Evolutionary conservation across 352 stramenopile genomes (phyloP).

Genomic region (Phytopythium sindhum): DNA sequence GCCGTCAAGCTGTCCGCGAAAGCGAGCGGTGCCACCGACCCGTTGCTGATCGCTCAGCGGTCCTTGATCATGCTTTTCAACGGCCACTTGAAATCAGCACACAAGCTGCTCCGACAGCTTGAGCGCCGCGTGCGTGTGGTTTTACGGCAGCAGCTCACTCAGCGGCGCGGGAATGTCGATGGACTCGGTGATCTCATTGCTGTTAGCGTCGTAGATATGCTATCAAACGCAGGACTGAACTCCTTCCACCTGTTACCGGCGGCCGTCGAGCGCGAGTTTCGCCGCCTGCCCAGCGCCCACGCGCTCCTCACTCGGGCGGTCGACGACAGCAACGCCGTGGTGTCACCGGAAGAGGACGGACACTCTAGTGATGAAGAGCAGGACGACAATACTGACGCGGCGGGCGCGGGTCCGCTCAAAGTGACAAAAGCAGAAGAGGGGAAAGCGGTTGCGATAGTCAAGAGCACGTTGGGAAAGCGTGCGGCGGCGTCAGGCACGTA

Average conservation of each 20-base stretch:
- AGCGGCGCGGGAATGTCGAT: background rate
- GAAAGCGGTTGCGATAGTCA: conserved; percentile 34
- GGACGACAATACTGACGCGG: conserved; percentile 13
- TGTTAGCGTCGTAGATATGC: conserved; percentile 40
- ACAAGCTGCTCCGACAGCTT: conserved; percentile 44
- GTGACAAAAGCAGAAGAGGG: conserved; percentile 30
- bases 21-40: conserved; percentile 13
- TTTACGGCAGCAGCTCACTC: background rate
- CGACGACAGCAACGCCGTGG: background rate
- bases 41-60: conserved; percentile 38
- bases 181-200: conserved; percentile 1
- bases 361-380: conserved; percentile 9
- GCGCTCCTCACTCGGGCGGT: background rate
- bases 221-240: conserved; percentile 41
- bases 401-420: background rate
- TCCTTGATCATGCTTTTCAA: conserved; percentile 55
- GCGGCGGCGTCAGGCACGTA: background rate
- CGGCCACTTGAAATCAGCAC: conserved; percentile 43
- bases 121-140: conserved; percentile 10
- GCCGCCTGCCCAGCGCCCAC: conserved; percentile 7
- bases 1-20: conserved; percentile 24
- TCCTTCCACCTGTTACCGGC: conserved; percentile 35
- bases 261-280: conserved; percentile 23
- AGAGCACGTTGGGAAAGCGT: conserved; percentile 40
- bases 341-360: background rate